phyloP scores from a whole-genome alignment of 306 rosid genomes.

The Dryas drummondii region DNA sequence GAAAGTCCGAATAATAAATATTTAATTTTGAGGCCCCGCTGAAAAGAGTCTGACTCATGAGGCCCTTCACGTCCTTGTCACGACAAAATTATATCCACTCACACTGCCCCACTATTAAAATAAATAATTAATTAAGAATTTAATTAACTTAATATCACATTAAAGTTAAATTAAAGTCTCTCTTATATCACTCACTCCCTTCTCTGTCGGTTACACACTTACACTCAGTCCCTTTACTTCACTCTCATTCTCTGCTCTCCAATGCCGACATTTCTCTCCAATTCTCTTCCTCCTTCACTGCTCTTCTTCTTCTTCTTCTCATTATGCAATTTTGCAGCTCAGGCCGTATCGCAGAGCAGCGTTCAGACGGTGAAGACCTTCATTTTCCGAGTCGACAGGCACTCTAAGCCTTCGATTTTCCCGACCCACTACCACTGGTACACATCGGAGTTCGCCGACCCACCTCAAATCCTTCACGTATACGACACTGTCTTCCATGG shows the following conservation, averaged over 20 bases:
- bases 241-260: conserved; percentile 17
- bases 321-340: conserved; percentile 19
- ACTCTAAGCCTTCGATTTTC: conserved; percentile 69
- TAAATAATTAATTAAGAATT: not conserved
- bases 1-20: not conserved
- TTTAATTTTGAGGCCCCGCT: not conserved
- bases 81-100: conserved; percentile 14
- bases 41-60: conserved; percentile 20
- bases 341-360: conserved; percentile 6
- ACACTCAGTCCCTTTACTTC: not conserved
- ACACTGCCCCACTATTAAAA: not conserved
- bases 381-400: conserved; percentile 58
- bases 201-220: not conserved
- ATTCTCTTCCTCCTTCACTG: not conserved
- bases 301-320: conserved; percentile 26
- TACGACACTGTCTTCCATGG: conserved; percentile 87
- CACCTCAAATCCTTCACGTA: conserved; percentile 54
- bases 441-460: conserved; percentile 59
- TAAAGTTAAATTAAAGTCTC: not conserved
- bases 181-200: conserved; percentile 17
- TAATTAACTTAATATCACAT: not conserved
- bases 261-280: conserved; percentile 24
- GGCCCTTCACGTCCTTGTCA: not conserved
- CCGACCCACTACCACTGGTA: conserved; percentile 87
- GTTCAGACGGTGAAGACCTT: conserved; percentile 45